Conservation (phyloP, 2,329 filamentous ascomycete genomes). For the Fusarium torreyae region DNA sequence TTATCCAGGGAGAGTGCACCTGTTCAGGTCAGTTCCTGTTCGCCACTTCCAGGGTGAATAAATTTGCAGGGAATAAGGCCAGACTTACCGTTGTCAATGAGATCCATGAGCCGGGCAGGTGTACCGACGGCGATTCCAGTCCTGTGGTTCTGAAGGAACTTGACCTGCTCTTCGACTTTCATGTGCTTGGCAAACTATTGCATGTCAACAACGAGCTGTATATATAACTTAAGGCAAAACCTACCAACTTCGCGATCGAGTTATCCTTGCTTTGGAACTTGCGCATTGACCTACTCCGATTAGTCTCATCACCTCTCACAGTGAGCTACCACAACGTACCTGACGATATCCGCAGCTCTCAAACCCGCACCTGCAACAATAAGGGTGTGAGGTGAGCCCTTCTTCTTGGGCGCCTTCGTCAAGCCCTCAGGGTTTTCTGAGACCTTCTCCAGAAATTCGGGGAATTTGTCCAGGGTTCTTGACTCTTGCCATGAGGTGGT, state of each 20-base stretch:
- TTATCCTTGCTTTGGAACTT: slow-evolving; percentile 85
- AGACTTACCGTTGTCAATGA: slow-evolving; percentile 83
- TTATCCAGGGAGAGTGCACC: slow-evolving; percentile 79
- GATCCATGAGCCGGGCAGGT: slow-evolving; percentile 83
- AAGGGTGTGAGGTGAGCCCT: slow-evolving; percentile 86
- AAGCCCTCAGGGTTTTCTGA: slow-evolving; percentile 72
- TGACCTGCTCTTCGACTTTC: slow-evolving; percentile 89
- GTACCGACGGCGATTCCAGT: slow-evolving; percentile 94
- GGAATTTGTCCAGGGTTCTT: slow-evolving; percentile 80
- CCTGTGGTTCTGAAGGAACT: slow-evolving; percentile 77
- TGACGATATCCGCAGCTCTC: slow-evolving; percentile 86
- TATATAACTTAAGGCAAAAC: no score
- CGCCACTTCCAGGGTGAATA: neutral
- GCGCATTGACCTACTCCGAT: slow-evolving; percentile 72
- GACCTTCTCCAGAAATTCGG: slow-evolving; percentile 82
- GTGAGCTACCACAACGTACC: slow-evolving; percentile 60
- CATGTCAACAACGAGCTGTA: no score
- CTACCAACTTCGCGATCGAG: slow-evolving; percentile 84
- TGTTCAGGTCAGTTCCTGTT: slow-evolving; percentile 22
- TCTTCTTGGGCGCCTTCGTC: slow-evolving; percentile 75
- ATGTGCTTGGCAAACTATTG: slow-evolving; percentile 93
- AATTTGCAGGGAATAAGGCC: neutral
- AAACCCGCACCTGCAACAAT: slow-evolving; percentile 89
- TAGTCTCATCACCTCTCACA: slow-evolving; percentile 19
- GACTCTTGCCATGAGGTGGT: slow-evolving; percentile 80